Conservation (phyloP, 257 asterid genomes). For the Solanum ossicruentum region DNA sequence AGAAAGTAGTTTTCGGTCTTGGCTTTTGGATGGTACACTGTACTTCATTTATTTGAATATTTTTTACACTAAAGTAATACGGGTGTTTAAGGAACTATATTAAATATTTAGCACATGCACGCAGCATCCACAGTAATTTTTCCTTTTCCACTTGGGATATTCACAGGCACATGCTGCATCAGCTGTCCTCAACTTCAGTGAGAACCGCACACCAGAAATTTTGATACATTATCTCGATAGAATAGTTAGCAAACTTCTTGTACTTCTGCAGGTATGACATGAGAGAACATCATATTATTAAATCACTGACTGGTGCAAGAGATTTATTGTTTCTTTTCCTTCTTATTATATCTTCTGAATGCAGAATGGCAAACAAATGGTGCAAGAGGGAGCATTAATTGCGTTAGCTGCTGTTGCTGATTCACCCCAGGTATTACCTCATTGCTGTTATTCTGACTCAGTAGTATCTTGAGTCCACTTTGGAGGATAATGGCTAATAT, state of each 20-base stretch:
- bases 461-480: not conserved
- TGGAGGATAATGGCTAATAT: slow-evolving; percentile 1
- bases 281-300: not conserved
- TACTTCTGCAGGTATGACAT: slow-evolving; percentile 59
- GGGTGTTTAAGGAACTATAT: not conserved
- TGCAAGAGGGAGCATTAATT: slow-evolving; percentile 93
- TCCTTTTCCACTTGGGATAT: not conserved
- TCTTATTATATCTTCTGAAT: slow-evolving; percentile 8
- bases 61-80: not conserved
- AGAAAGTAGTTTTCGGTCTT: not conserved
- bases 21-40: not conserved
- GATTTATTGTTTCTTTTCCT: not conserved
- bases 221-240: slow-evolving; percentile 80
- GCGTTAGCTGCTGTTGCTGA: slow-evolving; percentile 98
- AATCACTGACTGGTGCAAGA: not conserved
- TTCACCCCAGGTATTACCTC: slow-evolving; percentile 65
- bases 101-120: not conserved
- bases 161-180: slow-evolving; percentile 96
- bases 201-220: slow-evolving; percentile 84
- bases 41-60: not conserved
- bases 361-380: slow-evolving; percentile 96
- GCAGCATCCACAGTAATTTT: not conserved
- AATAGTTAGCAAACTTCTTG: slow-evolving; percentile 68
- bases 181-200: slow-evolving; percentile 89
- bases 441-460: not conserved